Base-by-base conservation (phyloP, 352 stramenopile genomes). In the Globisporangium emineosum region DNA sequence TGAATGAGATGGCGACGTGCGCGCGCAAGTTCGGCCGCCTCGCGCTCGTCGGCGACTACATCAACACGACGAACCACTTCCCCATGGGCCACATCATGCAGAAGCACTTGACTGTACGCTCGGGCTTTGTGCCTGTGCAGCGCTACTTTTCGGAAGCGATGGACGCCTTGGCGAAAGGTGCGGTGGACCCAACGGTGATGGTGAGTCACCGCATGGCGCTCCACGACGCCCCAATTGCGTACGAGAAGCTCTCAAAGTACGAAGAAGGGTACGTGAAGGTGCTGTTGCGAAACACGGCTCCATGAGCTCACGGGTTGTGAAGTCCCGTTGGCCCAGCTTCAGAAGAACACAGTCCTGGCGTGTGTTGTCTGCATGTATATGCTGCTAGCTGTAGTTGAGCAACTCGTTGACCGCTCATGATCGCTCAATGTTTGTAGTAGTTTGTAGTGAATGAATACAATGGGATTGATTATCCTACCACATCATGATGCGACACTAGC, bases 41-140 rank as follows among this genome's bases (percentile, higher is more conserved):
- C 2, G 67, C 27, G 23, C 61, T 80, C 50, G 30, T 83, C 3
- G 75, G 67, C 4, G 72, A 83, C 62, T 80, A 80, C 45, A 35
- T 76, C 12, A 70, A 65, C 29, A 62, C 60, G 5, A 54, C 61
- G 0, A 75, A 73, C 40, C 68, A 70, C 21, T 83, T 83, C 50
- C 75, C 75, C 2, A 59, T 83, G n/a, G 72, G 72, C 32, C 70
- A 78, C 60, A 57, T 83, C 37, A 68, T 77, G 65, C 66, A 76
- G 51, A 83, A 83, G 57, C 72, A 83, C 35, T 32, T 81, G 70
- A 77, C 67, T 19, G 43, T 83, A 9, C 66, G 65, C 42, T 64
- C 67, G 21, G 72, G 75, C 5, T 73, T 70, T 17, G 67, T 70
- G 27, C 71, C 73, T 4, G 63, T 66, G 30, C 72, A 80, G 17